Evolutionary conservation across 192 early-diverging fungal genomes (phyloP).

Genomic region (Linnemannia hyalina): DNA sequence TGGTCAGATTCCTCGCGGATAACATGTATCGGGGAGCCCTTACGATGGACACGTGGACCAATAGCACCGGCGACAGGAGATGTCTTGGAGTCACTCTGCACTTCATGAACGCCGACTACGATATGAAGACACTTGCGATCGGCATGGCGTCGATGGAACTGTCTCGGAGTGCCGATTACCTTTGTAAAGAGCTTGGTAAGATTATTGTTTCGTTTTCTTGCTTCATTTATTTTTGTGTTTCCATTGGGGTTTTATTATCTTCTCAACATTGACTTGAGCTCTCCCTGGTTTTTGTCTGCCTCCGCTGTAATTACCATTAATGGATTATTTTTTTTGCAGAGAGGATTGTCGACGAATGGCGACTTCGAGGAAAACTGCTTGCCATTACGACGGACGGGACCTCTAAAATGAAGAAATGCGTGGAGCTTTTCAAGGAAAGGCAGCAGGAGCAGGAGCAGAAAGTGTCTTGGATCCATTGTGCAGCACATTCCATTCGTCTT

Average conservation of each 20-base stretch:
- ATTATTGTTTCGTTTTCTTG: neutral
- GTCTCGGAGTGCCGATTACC: neutral
- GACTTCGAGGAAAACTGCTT: neutral
- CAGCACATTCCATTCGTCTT: neutral
- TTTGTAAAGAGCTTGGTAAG: neutral
- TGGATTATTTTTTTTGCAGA: neutral
- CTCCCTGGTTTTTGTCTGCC: no score
- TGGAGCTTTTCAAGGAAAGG: neutral
- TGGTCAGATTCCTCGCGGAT: neutral
- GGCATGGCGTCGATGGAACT: neutral
- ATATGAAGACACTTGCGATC: neutral
- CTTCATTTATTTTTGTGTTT: neutral
- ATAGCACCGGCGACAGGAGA: neutral
- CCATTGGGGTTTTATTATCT: neutral
- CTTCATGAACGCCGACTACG: neutral
- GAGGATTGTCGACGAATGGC: neutral
- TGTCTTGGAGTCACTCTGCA: neutral
- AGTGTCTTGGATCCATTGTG: neutral
- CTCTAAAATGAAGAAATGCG: neutral
- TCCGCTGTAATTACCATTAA: no score
- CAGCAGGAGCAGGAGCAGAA: neutral
- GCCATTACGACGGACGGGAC: neutral
- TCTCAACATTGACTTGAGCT: neutral
- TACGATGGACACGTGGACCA: neutral
- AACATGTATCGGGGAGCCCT: neutral